Evolutionary conservation across 139 green algal species (phyloP).

Genomic region (Trebouxia sp.): DNA sequence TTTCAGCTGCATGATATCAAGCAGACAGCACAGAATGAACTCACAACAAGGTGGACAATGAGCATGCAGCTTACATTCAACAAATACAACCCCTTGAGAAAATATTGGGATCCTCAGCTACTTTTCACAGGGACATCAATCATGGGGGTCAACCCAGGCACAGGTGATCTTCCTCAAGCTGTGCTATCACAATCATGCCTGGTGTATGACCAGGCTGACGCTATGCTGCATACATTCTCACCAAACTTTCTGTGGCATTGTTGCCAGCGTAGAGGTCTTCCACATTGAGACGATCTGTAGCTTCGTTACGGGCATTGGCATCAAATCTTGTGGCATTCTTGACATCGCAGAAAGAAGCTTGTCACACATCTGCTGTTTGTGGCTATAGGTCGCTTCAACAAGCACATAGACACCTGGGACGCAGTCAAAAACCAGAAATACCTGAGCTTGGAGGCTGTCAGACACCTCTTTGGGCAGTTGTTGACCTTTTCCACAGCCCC

Average conservation of each 20-base stretch:
- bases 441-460: conserved; percentile 47
- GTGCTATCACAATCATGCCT: background rate
- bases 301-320: background rate
- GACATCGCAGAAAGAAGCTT: too few relatives aligned
- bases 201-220: background rate
- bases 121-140: conserved; percentile 69
- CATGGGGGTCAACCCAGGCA: conserved; percentile 68
- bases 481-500: background rate
- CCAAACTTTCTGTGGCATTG: background rate
- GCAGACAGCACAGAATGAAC: conserved; percentile 58
- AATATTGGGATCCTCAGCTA: conserved; percentile 54
- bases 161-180: conserved; percentile 35
- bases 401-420: conserved; percentile 64
- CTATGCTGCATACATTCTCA: background rate
- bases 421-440: conserved; percentile 58
- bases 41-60: conserved; percentile 67
- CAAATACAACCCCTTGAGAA: background rate
- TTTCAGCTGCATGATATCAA: conserved; percentile 71
- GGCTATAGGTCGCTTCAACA: conserved; percentile 36
- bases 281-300: too few relatives aligned
- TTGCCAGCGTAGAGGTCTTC: too few relatives aligned
- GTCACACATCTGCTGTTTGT: background rate
- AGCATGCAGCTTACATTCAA: conserved; percentile 39
- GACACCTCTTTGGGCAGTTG: conserved; percentile 41
- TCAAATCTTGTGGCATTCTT: background rate